A percentile compares a stretch with the other conserved stretches of the same genome.
These are phyloP conservation scores for Rhododendron kiyosumense DNA, from an alignment of 148 eudicot species.

Conservation along the genomic window DNA sequence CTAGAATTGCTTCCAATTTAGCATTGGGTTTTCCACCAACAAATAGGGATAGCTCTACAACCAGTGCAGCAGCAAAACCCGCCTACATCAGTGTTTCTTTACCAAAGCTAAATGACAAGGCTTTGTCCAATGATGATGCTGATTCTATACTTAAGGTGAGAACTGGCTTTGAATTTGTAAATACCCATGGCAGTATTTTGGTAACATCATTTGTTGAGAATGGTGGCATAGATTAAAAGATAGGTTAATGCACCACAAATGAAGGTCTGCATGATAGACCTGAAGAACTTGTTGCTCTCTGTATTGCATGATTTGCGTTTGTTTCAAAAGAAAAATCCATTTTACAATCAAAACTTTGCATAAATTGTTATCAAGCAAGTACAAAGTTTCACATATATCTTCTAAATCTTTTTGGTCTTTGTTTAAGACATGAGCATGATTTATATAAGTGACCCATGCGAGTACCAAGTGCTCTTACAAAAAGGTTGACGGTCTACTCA, in stretches of 20 bases:
- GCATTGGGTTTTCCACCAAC: conserved; percentile 43
- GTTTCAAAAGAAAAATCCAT: neutral
- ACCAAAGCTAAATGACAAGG: conserved; percentile 49
- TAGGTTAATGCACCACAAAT: neutral
- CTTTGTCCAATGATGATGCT: conserved; percentile 41
- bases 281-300: neutral
- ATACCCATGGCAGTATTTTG: neutral
- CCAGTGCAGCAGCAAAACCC: conserved; percentile 58
- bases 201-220: neutral
- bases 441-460: neutral
- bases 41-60: conserved; percentile 45
- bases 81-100: conserved; percentile 79
- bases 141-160: conserved; percentile 73
- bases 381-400: neutral
- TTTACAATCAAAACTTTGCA: neutral
- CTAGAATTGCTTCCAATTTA: conserved; percentile 81
- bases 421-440: neutral
- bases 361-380: neutral
- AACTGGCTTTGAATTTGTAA: neutral
- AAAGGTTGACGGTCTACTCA: neutral
- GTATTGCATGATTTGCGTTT: neutral
- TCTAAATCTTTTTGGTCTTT: neutral
- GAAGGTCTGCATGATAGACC: neutral
- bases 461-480: neutral
- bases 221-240: neutral